Base-by-base conservation (phyloP, 495 filamentous ascomycete species). In the Penicillium paxilli region DNA sequence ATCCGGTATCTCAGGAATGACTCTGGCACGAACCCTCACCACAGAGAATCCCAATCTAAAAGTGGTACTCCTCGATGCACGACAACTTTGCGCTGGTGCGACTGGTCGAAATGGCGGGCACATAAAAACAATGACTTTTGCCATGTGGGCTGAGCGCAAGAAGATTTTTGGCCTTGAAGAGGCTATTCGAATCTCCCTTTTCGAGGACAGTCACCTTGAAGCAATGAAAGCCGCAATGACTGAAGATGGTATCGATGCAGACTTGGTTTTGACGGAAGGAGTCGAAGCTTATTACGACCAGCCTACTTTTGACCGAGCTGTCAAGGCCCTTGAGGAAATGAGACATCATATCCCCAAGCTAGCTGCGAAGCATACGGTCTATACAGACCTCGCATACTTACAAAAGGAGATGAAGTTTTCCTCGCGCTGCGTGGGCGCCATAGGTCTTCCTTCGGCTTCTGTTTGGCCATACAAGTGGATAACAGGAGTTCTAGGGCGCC, bases 401-500 rank as follows among this genome's bases (percentile, higher is more conserved):
- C 24, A 33, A 20, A 21, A 21, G 5, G 45, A 33, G 4, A 17
- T 47, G 8, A 33, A 33, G 12, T 19, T 28, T 3, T 47, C 45
- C 0, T 28, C 24, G 12, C 24, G 45, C 20, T 47, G 45, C n/a
- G 28, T 47, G 1, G 45, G 45, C 4, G 45, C 25, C 11, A 33
- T 47, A 2, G 2, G 45, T 24, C 19, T 32, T n/a, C 45, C 45
- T 3, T 28, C 45, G 9, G 45, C 45, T 11, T 47, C 45, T 2
- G 45, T 47, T 3, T 47, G 45, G 45, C 45, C 45, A 2, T 47
- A 47, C 19, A 47, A 20, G 25, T 30, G 24, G 45, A 33, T 47
- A 8, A 47, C 45, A 3, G 45, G 16, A 9, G 25, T 47, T 32
- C n/a, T 47, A 3, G 20, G 28, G 10, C 6, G 20, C 10, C 24